Evolutionary conservation across 371 early-diverging fungal species (phyloP), one percentile per base, ranked within the genome.

Genomic region (Lichtheimia corymbifera): DNA sequence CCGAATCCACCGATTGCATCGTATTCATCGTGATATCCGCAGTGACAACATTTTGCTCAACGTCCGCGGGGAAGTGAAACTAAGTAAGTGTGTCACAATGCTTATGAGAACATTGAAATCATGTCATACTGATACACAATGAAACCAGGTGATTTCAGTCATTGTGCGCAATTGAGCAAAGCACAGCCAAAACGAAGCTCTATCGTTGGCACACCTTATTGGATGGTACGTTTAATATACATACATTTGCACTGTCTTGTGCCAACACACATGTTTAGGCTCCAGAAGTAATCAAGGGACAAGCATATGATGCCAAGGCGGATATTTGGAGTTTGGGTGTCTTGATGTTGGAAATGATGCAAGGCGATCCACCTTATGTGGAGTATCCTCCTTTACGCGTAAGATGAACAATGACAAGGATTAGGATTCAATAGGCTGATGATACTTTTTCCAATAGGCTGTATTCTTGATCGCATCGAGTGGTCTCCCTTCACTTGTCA

Each of bases 11-110:
- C 76, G 86, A 40, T 83, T 90, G 24, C 79, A 87, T 53, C 94
- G 98, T 42, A 93, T 98, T 59, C 99, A 99, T 73, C 88, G 99
- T 56, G 97, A 97, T 76, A 89, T 97, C 61, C 90, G 88, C 59
- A 92, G 92, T 69, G 92, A 92, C 73, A 92, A 92, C 60, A 76
- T 92, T 40, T 66, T 92, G 28, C 67, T 92, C 40, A 89, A 90
- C 63, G 70, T 77, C 40, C 70, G 84, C 15, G 92, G 92, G 1
- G 87, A 83, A 61, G 85, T 92, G 50, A 92, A 92, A 47, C 9
- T 47, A 22, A 47, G 47, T 22, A 47, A 47, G 47, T 47, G n/a
- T 47, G 82, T 62, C 35, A 69, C 62, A 86, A 44, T 72, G 79
- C 61, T 80, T 7, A 83, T 83, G 63, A 83, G 87, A 63, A 14